A percentile compares a stretch with the other conserved stretches of the same genome.
Evolutionary conservation across 176 grass and related monocot genomes (phyloP).

Genomic region (Oryza officinalis): DNA sequence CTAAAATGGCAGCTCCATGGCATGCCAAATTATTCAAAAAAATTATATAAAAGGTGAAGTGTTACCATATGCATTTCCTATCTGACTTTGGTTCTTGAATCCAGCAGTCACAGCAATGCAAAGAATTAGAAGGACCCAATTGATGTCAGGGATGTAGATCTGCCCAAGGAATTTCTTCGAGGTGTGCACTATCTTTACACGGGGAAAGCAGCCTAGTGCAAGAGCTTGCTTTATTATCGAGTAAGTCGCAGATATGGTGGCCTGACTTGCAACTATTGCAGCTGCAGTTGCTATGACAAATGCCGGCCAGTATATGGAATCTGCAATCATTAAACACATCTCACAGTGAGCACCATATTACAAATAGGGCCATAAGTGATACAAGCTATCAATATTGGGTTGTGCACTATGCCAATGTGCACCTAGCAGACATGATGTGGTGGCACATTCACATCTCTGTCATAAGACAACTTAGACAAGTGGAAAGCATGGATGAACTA

Average conservation of each 20-base stretch:
- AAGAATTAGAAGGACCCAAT: conserved; percentile 89
- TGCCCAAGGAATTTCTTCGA: conserved; percentile 97
- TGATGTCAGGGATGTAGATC: conserved; percentile 99
- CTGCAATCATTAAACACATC: conserved; percentile 55
- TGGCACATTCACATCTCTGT: conserved; percentile 29
- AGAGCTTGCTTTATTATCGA: conserved; percentile 98
- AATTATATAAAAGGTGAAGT: too few relatives aligned
- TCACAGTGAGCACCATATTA: conserved; percentile 19
- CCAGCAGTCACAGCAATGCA: conserved; percentile 92
- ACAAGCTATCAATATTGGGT: conserved; percentile 12
- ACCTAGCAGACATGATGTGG: conserved; percentile 27
- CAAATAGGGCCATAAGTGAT: conserved; percentile 9
- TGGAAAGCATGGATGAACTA: conserved; percentile 19
- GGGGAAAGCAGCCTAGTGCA: conserved; percentile 87
- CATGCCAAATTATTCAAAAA: background rate
- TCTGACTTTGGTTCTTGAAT: conserved; percentile 97
- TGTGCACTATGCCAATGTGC: conserved; percentile 13
- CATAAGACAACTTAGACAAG: conserved; percentile 18
- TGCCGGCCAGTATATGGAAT: conserved; percentile 86
- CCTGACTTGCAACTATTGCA: conserved; percentile 89
- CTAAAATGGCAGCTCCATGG: background rate
- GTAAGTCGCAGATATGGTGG: conserved; percentile 97
- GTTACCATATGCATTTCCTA: conserved; percentile 95
- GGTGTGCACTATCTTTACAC: conserved; percentile 94
- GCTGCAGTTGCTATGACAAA: conserved; percentile 92